Conservation (phyloP, 352 stramenopile genomes). For the Phytophthora lateralis region DNA sequence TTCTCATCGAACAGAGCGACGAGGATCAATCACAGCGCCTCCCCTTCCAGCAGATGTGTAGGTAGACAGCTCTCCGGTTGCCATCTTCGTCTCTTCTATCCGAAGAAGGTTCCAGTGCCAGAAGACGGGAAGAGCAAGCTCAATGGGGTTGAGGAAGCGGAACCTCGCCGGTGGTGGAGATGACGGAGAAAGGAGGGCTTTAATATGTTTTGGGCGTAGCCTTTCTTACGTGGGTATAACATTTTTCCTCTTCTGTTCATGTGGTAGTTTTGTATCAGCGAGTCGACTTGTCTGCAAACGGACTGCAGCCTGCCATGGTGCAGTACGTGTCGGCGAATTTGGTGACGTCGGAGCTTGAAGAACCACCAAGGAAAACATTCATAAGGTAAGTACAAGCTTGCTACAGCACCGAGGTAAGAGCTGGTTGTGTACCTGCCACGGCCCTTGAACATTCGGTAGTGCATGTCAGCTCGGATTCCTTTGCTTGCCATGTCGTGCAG, state of each 20-base stretch:
- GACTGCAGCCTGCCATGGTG: slow-evolving; percentile 86
- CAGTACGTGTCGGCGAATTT: slow-evolving; percentile 85
- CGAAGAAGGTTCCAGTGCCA: slow-evolving; percentile 17
- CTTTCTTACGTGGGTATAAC: slow-evolving; percentile 31
- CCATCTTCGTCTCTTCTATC: slow-evolving; percentile 19
- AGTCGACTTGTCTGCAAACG: slow-evolving; percentile 86
- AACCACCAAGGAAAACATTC: slow-evolving; percentile 9
- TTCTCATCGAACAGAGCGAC: slow-evolving; percentile 50
- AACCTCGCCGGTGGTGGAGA: slow-evolving; percentile 28
- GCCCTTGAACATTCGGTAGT: slow-evolving; percentile 84
- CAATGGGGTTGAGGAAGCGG: slow-evolving; percentile 18
- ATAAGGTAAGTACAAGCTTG: slow-evolving; percentile 13
- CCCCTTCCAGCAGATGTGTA: slow-evolving; percentile 35
- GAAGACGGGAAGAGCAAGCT: slow-evolving; percentile 22
- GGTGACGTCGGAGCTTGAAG: slow-evolving; percentile 76
- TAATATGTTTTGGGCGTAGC: slow-evolving; percentile 41
- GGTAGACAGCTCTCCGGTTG: slow-evolving; percentile 31
- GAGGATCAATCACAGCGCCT: slow-evolving; percentile 49
- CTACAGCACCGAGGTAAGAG: slow-evolving; percentile 11
- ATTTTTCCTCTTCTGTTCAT: slow-evolving; percentile 8
- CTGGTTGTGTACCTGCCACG: slow-evolving; percentile 57
- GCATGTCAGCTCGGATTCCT: slow-evolving; percentile 73
- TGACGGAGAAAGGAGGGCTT: slow-evolving; percentile 34
- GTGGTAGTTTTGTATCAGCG: slow-evolving; percentile 38
- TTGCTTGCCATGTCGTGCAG: slow-evolving; percentile 74